Percentiles rank a stretch among this genome's conserved stretches.
phyloP scores from a whole-genome alignment of 257 asterid species.

The Craterostigma plantagineum region DNA sequence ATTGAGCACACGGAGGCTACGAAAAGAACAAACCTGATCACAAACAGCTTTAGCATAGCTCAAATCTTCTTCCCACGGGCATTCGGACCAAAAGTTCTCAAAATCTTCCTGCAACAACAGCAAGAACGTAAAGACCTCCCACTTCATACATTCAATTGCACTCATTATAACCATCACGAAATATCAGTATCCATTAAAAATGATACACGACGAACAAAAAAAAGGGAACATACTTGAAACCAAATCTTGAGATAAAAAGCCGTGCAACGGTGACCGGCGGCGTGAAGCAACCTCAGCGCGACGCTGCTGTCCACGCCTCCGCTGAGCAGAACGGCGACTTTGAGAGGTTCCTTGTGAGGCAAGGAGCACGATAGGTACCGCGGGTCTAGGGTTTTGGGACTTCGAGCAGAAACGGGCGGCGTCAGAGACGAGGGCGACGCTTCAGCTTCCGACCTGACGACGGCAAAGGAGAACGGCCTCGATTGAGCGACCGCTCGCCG shows the following conservation, averaged over 20 bases:
- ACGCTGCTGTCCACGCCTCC: conserved; percentile 99
- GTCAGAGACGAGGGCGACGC: no score
- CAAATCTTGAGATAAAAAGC: conserved; percentile 94
- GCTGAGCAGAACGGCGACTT: conserved; percentile 70
- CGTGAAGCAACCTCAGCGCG: conserved; percentile 84
- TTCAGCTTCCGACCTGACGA: no score
- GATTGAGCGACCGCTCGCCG: no score
- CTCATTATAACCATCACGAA: background rate
- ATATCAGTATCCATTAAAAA: background rate
- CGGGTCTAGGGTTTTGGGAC: conserved; percentile 14
- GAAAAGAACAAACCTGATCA: conserved; percentile 47
- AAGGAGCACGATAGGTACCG: conserved; percentile 55
- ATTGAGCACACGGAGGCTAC: background rate
- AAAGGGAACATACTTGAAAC: conserved; percentile 44
- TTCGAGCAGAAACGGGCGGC: no score
- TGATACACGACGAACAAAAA: background rate
- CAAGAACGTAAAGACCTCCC: conserved; percentile 5
- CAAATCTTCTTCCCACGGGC: conserved; percentile 98
- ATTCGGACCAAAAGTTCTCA: conserved; percentile 87
- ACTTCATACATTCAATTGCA: conserved; percentile 2
- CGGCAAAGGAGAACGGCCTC: no score
- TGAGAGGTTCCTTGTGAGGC: conserved; percentile 54
- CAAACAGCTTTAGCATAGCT: conserved; percentile 78
- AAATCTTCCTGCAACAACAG: conserved; percentile 59
- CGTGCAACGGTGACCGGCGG: conserved; percentile 91